A percentile compares a stretch with the other conserved stretches of the same genome.
Conservation (phyloP, 2,329 filamentous ascomycete species). For the Stachybotrys chlorohalonatus region DNA sequence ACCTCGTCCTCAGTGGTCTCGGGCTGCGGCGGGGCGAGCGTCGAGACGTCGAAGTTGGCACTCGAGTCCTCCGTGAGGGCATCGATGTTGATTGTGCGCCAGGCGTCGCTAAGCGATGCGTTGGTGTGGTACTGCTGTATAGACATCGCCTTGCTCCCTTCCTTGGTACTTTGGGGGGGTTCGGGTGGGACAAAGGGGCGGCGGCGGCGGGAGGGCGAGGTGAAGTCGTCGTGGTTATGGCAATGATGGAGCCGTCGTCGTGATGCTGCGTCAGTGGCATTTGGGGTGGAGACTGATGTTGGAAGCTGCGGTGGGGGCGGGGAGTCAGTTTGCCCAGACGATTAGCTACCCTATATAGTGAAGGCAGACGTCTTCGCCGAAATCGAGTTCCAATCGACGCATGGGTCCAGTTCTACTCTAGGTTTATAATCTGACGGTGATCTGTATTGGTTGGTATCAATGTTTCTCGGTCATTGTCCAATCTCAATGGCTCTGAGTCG, state of each 20-base stretch:
- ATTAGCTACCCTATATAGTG: neutral
- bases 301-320: neutral
- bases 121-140: slow-evolving; percentile 58
- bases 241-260: neutral
- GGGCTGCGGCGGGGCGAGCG: slow-evolving; percentile 67
- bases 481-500: too few species aligned
- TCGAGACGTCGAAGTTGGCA: slow-evolving; percentile 81
- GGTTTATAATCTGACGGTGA: too few species aligned
- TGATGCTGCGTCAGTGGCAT: neutral
- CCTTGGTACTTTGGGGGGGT: neutral
- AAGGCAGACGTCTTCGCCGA: neutral
- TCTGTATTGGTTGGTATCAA: too few species aligned
- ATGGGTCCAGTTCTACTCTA: too few species aligned
- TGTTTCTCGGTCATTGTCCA: too few species aligned
- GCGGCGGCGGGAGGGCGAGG: too few species aligned
- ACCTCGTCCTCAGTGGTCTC: slow-evolving; percentile 71
- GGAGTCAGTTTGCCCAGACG: too few species aligned
- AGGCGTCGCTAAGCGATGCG: slow-evolving; percentile 53
- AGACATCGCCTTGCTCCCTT: slow-evolving; percentile 37
- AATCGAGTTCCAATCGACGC: neutral
- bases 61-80: slow-evolving; percentile 82
- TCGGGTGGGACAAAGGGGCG: neutral
- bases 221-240: neutral
- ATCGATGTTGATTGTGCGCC: slow-evolving; percentile 92
- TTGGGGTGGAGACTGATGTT: neutral